Percentiles rank a stretch among this genome's conserved stretches.
Evolutionary conservation across 2,329 filamentous ascomycete genomes (phyloP).

Genomic region (Fusarium beomiforme): DNA sequence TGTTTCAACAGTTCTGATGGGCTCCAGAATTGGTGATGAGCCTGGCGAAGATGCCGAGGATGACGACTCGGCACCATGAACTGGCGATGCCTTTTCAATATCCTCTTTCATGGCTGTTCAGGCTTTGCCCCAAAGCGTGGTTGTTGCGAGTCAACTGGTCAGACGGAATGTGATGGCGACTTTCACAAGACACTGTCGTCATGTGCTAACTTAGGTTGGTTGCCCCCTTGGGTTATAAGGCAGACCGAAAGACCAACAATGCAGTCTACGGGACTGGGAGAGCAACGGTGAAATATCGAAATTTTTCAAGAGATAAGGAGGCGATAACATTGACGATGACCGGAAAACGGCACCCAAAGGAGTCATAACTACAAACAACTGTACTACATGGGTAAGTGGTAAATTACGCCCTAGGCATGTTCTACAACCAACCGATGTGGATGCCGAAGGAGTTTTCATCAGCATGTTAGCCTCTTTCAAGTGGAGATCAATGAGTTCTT

Average conservation of each 20-base stretch:
- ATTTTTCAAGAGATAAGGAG: neutral
- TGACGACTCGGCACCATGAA: slow-evolving; percentile 20
- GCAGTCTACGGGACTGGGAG: neutral
- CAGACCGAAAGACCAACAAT: neutral
- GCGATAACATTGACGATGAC: neutral
- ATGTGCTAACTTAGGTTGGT: neutral
- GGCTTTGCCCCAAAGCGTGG: neutral
- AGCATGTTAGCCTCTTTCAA: slow-evolving; percentile 7
- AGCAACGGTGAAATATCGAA: neutral
- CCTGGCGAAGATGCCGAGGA: slow-evolving; percentile 24
- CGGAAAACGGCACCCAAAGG: slow-evolving; percentile 18
- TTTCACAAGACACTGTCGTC: slow-evolving; percentile 18
- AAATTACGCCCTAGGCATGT: slow-evolving; percentile 8
- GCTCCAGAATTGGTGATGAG: slow-evolving; percentile 38
- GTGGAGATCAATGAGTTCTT: slow-evolving; percentile 31
- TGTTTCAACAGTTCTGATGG: slow-evolving; percentile 39
- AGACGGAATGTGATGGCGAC: neutral
- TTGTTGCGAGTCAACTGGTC: neutral
- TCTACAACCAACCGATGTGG: neutral
- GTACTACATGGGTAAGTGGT: slow-evolving; percentile 10
- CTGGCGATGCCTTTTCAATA: slow-evolving; percentile 33
- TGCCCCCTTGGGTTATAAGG: neutral
- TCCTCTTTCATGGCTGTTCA: slow-evolving; percentile 31
- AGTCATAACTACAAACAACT: slow-evolving; percentile 5
- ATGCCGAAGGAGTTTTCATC: neutral